These are phyloP conservation scores for Prosopis cineraria DNA, from an alignment of 306 rosid species.

Conservation along the genomic window DNA sequence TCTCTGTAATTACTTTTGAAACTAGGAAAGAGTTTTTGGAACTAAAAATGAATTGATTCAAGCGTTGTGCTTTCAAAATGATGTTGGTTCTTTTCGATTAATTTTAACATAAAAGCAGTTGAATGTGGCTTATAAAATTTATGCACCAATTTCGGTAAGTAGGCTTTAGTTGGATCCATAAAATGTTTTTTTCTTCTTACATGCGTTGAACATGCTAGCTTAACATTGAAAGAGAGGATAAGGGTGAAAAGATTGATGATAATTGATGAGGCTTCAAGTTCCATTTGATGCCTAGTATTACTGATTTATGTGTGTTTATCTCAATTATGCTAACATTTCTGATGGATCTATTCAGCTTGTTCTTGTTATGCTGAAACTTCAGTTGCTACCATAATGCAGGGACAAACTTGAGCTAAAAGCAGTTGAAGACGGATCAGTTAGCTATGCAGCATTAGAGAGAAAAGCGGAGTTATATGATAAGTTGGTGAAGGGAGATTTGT, in stretches of 20 bases:
- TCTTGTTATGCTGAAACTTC: background rate
- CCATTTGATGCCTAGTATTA: background rate
- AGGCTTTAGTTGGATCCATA: background rate
- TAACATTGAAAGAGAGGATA: background rate
- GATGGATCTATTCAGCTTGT: background rate
- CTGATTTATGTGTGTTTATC: background rate
- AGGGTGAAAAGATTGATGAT: background rate
- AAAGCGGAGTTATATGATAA: constrained; percentile 82
- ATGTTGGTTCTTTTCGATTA: background rate
- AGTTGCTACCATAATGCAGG: constrained; percentile 47
- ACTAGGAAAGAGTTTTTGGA: background rate
- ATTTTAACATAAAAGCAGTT: background rate
- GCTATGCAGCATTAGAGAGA: constrained; percentile 85
- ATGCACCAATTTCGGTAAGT: background rate
- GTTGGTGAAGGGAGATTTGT: constrained; percentile 75
- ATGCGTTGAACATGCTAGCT: background rate
- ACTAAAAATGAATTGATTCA: background rate
- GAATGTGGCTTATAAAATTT: background rate
- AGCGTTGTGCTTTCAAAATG: background rate
- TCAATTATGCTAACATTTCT: background rate
- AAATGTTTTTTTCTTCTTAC: background rate
- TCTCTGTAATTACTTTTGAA: background rate
- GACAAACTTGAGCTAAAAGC: constrained; percentile 94
- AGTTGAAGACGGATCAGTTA: constrained; percentile 75
- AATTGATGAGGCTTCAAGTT: background rate